phyloP scores from a whole-genome alignment of 1,139 yeast species.

The Candida tropicalis region DNA sequence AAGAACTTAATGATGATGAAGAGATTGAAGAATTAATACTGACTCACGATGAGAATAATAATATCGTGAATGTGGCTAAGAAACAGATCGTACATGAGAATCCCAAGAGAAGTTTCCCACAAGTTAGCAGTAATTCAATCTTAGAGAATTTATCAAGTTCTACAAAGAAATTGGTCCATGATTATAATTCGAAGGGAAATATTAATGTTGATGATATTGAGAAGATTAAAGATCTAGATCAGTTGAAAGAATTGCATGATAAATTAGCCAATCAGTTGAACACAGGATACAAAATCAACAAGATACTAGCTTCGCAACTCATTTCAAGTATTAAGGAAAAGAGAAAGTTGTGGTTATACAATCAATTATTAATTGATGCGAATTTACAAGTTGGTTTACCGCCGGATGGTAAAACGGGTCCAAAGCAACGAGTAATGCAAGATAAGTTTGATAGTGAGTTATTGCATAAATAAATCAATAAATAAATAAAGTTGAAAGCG shows the following conservation, averaged over 20 bases:
- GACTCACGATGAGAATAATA: constrained; percentile 15
- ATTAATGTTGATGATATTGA: constrained; percentile 18
- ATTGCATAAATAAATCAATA: constrained; percentile 14
- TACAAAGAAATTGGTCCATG: constrained; percentile 9
- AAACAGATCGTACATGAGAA: constrained; percentile 17
- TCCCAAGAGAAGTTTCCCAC: constrained; percentile 8
- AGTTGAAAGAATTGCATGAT: constrained; percentile 24
- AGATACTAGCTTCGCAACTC: constrained; percentile 47
- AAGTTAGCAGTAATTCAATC: constrained; percentile 12
- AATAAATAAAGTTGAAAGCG: background rate
- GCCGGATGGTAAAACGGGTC: constrained; percentile 19
- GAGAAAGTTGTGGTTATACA: constrained; percentile 54
- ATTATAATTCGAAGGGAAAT: constrained; percentile 8
- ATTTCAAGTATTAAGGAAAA: constrained; percentile 36
- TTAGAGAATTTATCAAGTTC: constrained; percentile 12
- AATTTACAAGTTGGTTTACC: constrained; percentile 45
- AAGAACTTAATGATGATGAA: constrained; percentile 10
- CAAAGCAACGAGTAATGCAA: constrained; percentile 25
- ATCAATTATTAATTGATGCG: constrained; percentile 60
- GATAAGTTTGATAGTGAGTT: constrained; percentile 38
- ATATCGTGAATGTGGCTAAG: constrained; percentile 13
- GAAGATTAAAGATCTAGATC: constrained; percentile 20
- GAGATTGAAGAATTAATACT: constrained; percentile 16
- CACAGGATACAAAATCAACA: constrained; percentile 55
- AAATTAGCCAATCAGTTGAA: constrained; percentile 23